Evolutionary conservation across 148 eudicot species (phyloP).

Genomic region (Vaccinium macrocarpon): DNA sequence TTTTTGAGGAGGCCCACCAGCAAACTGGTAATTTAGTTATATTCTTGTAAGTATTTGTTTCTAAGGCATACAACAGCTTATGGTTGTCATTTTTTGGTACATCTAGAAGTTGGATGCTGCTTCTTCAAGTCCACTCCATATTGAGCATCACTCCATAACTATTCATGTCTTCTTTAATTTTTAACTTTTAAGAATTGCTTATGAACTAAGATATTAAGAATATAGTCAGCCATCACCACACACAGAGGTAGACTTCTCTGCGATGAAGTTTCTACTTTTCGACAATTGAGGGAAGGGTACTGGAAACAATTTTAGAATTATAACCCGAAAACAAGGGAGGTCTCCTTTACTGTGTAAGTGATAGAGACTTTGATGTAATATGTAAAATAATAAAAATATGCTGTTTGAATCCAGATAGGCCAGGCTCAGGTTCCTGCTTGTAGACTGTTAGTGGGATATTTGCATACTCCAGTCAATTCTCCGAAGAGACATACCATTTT

Average conservation of each 20-base stretch:
- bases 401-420: slow-evolving; percentile 4
- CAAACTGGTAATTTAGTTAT: slow-evolving; percentile 54
- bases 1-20: slow-evolving; percentile 89
- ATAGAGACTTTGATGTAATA: background rate
- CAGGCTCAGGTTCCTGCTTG: background rate
- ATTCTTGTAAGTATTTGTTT: slow-evolving; percentile 15
- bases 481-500: background rate
- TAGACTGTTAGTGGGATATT: background rate
- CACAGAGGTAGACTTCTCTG: background rate
- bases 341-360: background rate
- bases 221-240: background rate
- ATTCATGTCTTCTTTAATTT: background rate
- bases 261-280: background rate
- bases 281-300: background rate
- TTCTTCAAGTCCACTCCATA: background rate
- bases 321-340: background rate
- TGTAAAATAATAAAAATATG: background rate
- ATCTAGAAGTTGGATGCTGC: background rate
- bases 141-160: background rate
- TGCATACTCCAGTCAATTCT: background rate
- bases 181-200: background rate
- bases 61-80: background rate
- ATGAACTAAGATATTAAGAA: background rate
- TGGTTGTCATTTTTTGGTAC: background rate
- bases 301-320: background rate